These are phyloP conservation scores for Termitomyces sp. DNA, from an alignment of 1,284 basidiomycete species.

Conservation along the genomic window DNA sequence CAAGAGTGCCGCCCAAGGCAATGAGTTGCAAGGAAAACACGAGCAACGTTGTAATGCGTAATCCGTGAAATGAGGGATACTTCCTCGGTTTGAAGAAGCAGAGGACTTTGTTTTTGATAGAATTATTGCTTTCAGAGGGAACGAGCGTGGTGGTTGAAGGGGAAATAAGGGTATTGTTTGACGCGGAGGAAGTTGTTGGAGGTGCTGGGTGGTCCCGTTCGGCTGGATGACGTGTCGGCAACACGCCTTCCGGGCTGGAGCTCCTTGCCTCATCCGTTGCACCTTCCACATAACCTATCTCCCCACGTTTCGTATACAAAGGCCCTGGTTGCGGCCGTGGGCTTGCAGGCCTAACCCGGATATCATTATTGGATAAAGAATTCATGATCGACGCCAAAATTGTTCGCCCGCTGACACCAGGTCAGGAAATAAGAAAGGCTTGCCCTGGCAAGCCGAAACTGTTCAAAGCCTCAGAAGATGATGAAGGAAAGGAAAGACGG, in stretches of 20 bases:
- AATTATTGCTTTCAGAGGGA: slow-evolving; percentile 21
- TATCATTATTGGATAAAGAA: slow-evolving; percentile 14
- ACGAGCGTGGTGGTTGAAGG: slow-evolving; percentile 18
- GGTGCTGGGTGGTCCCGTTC: slow-evolving; percentile 37
- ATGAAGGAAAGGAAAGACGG: slow-evolving; percentile 1
- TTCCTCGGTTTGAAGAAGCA: slow-evolving; percentile 38
- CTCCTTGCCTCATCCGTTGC: slow-evolving; percentile 23
- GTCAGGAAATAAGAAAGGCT: slow-evolving; percentile 13
- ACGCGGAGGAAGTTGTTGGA: slow-evolving; percentile 14
- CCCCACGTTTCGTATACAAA: slow-evolving; percentile 58
- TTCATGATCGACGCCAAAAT: slow-evolving; percentile 17
- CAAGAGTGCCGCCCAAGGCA: slow-evolving; percentile 45
- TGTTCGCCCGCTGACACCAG: slow-evolving; percentile 16
- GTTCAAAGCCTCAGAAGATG: slow-evolving; percentile 10
- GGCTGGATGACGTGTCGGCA: slow-evolving; percentile 51
- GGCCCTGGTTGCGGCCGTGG: slow-evolving; percentile 51
- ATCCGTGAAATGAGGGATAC: slow-evolving; percentile 37
- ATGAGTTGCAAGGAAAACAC: slow-evolving; percentile 39
- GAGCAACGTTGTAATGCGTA: slow-evolving; percentile 44
- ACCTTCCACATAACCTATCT: slow-evolving; percentile 56
- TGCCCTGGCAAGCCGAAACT: slow-evolving; percentile 20
- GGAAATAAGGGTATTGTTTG: slow-evolving; percentile 19
- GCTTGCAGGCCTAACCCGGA: slow-evolving; percentile 15
- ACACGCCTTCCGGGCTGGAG: slow-evolving; percentile 16
- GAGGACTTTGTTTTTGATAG: slow-evolving; percentile 32